Evolutionary conservation across 2,329 filamentous ascomycete genomes (phyloP), one percentile per base, ranked within the genome.

Genomic region (Aspergillus tubingensis): DNA sequence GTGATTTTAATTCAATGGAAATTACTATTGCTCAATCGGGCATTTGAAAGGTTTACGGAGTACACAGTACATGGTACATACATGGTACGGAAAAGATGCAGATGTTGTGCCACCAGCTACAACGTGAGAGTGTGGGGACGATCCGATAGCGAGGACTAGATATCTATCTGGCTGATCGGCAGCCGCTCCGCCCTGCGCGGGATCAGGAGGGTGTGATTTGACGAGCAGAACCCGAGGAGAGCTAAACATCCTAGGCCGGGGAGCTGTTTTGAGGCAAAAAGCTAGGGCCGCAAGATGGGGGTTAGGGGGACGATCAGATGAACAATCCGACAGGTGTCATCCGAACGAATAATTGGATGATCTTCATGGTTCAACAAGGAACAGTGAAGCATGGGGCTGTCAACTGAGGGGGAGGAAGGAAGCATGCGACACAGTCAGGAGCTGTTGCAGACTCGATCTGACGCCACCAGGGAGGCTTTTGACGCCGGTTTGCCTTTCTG

Each of bases 181-280:
- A 43, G 54, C 43, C 57, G 48, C 39, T 53, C 57, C 60, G 41
- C 43, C 27, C 41, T 19, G 39, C 17, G 27, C 38, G 52, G 23
- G 57, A 59, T 30, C 52, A 50, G 43, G 48, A 38, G 39, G 27
- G 48, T 23, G 25, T 61, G 61, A 62, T 60, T 62, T 51, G 58
- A 54, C 17, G 49, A 36, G 10, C 30, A 15, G 19, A 36, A 36
- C 17, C 50, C n/a, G 13, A 51, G 30, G 38, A 11, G 7, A 54
- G 19, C 25, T 19, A 51, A 49, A 38, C 38, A 30, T 19, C 19
- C 25, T 30, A 55, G 43, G 27, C 49, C 25, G 52, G n/a, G 19
- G 21, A 27, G 36, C 17, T 49, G 41, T 30, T 27, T 27, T 44
- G 41, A 54, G 43, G 32, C 32, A 36, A 10, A 50, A 50, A 32